phyloP scores from a whole-genome alignment of 257 asterid genomes.

The Capsicum pubescens region DNA sequence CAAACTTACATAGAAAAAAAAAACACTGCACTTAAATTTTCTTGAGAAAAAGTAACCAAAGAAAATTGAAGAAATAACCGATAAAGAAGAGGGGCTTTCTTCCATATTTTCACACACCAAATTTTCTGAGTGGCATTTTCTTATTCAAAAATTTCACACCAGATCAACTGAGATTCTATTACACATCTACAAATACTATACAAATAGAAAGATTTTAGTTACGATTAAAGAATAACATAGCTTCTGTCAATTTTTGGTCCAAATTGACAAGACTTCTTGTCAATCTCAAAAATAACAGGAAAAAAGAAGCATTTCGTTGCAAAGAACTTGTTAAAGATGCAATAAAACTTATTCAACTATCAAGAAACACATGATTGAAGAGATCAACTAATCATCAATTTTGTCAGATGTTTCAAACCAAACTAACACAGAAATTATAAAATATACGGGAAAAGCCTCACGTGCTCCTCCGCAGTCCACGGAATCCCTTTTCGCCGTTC shows the following conservation, averaged over 20 bases:
- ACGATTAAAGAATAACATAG: neutral
- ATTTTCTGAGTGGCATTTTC: neutral
- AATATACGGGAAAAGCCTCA: slow-evolving; percentile 16
- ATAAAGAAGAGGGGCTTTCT: neutral
- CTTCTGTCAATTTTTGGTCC: neutral
- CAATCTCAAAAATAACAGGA: neutral
- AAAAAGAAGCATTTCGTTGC: neutral
- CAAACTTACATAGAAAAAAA: neutral
- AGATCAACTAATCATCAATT: neutral
- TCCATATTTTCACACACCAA: neutral
- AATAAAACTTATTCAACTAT: neutral
- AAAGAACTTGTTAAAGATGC: slow-evolving; percentile 6
- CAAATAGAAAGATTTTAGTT: neutral
- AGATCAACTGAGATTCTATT: neutral
- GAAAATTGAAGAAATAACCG: neutral
- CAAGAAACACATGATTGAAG: neutral
- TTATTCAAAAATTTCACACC: neutral
- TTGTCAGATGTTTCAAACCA: neutral
- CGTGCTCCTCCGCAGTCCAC: slow-evolving; percentile 62
- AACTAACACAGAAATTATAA: neutral
- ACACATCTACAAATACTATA: neutral
- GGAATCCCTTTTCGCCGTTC: slow-evolving; percentile 38
- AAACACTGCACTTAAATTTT: neutral
- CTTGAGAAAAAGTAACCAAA: neutral
- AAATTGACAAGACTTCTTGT: neutral